phyloP scores from a whole-genome alignment of 2,329 filamentous ascomycete species.

The Nannizziopsis arthrosporioides region DNA sequence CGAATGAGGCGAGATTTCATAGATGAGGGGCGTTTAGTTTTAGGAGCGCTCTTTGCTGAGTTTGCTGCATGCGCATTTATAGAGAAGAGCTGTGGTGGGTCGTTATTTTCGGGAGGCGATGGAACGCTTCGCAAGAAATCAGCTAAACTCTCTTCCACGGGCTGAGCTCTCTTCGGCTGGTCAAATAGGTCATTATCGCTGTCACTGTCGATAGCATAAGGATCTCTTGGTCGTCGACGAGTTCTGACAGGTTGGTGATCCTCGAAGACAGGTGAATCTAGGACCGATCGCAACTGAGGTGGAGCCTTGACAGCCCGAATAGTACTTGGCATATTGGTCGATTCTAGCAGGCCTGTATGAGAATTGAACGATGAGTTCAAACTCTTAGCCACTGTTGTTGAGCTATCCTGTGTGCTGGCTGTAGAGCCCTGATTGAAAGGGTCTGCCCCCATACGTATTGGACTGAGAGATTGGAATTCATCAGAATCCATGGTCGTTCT shows the following conservation, averaged over 20 bases:
- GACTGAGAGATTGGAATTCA: conserved; percentile 41
- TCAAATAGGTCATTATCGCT: conserved; percentile 52
- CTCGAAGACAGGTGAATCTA: conserved; percentile 6
- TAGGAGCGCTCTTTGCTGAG: neutral
- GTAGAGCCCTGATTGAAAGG: conserved; percentile 29
- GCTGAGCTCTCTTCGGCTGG: conserved; percentile 20
- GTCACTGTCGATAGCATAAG: conserved; percentile 75
- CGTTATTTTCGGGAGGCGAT: conserved; percentile 27
- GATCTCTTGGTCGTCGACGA: conserved; percentile 68
- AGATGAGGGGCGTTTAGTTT: conserved; percentile 18
- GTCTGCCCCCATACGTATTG: conserved; percentile 20
- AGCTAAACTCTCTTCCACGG: conserved; percentile 37
- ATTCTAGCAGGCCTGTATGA: conserved; percentile 54
- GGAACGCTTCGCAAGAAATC: conserved; percentile 39
- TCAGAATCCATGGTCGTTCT: conserved; percentile 77
- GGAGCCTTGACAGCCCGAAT: neutral
- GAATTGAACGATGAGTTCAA: conserved; percentile 60
- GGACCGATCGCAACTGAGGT: conserved; percentile 1
- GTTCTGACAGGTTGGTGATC: conserved; percentile 50
- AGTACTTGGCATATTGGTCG: conserved; percentile 9
- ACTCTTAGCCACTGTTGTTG: conserved; percentile 34
- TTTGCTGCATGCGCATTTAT: conserved; percentile 15
- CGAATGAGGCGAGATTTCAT: conserved; percentile 30
- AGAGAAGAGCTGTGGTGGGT: conserved; percentile 24
- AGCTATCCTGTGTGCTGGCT: conserved; percentile 41